phyloP scores from a whole-genome alignment of 345 rosid genomes.

The Cochlearia excelsa region DNA sequence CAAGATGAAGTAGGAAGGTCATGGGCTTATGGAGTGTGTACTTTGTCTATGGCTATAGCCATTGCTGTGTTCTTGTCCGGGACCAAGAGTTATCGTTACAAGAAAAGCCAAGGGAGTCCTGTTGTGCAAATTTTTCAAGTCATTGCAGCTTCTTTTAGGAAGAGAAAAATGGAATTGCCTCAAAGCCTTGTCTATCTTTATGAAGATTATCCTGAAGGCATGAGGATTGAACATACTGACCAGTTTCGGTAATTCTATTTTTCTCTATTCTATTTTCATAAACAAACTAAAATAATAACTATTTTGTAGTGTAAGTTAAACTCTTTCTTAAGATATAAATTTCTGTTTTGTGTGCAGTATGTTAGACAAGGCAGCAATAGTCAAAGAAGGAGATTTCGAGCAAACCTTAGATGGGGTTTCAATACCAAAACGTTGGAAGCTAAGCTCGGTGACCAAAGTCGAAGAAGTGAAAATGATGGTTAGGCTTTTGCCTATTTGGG shows the following conservation, averaged over 20 bases:
- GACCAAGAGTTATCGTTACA: constrained; percentile 60
- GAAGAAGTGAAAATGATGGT: constrained; percentile 66
- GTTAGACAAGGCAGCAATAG: constrained; percentile 61
- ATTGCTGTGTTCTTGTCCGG: constrained; percentile 56
- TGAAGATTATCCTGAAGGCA: constrained; percentile 47
- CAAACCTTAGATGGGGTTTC: constrained; percentile 24
- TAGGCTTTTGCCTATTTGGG: constrained; percentile 58
- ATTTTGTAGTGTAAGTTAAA: no score
- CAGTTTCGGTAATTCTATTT: constrained; percentile 57
- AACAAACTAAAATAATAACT: background rate
- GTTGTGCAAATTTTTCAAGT: constrained; percentile 76
- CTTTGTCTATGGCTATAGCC: constrained; percentile 57
- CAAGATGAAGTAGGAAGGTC: constrained; percentile 59
- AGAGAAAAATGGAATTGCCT: constrained; percentile 51
- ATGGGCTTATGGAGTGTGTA: constrained; percentile 65
- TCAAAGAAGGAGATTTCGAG: constrained; percentile 38
- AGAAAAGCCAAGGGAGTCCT: constrained; percentile 75
- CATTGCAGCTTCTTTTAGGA: constrained; percentile 54
- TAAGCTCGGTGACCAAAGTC: constrained; percentile 50
- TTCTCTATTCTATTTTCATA: constrained; percentile 1
- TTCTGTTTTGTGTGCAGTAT: constrained; percentile 34
- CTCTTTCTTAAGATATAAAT: background rate
- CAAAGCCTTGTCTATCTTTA: constrained; percentile 45
- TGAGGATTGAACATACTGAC: constrained; percentile 54
- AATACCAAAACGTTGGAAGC: constrained; percentile 47